Percentiles rank a stretch among this genome's conserved stretches.
These are phyloP conservation scores for Sclerospora graminicola DNA, from an alignment of 352 stramenopile species.

Conservation along the genomic window DNA sequence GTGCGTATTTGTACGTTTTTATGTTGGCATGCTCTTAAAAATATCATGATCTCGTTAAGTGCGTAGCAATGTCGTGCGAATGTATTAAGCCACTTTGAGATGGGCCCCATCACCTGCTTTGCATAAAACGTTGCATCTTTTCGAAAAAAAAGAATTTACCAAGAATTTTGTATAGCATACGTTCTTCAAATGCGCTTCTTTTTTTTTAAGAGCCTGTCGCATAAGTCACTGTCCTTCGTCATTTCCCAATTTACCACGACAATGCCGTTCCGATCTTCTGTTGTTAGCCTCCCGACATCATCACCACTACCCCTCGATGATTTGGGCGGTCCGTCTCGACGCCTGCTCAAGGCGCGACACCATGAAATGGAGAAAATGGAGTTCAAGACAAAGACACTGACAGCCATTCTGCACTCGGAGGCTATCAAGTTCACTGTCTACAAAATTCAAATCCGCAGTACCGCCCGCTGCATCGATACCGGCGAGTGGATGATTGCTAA, in stretches of 20 bases:
- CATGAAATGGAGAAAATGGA: constrained; percentile 42
- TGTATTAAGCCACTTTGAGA: no score
- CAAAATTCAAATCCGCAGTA: constrained; percentile 45
- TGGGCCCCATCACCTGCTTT: not conserved
- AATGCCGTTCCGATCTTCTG: constrained; percentile 14
- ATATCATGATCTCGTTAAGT: no score
- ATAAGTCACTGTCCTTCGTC: not conserved
- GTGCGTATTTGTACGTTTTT: no score
- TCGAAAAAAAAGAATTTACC: not conserved
- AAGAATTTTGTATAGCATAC: not conserved
- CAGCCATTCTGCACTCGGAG: constrained; percentile 25
- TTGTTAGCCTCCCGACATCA: constrained; percentile 5
- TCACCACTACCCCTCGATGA: constrained; percentile 13
- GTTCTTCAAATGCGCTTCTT: not conserved
- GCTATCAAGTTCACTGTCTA: constrained; percentile 54
- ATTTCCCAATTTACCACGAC: constrained; percentile 17
- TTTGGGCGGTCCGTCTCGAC: constrained; percentile 22
- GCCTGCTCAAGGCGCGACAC: constrained; percentile 34
- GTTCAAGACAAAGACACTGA: constrained; percentile 34
- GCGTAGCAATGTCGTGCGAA: no score
- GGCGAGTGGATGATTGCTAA: constrained; percentile 44
- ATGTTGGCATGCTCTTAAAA: no score
- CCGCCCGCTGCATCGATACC: constrained; percentile 10
- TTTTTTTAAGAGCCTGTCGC: not conserved
- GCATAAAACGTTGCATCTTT: not conserved